These are phyloP conservation scores for Adansonia madagascariensis DNA, from an alignment of 441 rosid species.

Conservation along the genomic window DNA sequence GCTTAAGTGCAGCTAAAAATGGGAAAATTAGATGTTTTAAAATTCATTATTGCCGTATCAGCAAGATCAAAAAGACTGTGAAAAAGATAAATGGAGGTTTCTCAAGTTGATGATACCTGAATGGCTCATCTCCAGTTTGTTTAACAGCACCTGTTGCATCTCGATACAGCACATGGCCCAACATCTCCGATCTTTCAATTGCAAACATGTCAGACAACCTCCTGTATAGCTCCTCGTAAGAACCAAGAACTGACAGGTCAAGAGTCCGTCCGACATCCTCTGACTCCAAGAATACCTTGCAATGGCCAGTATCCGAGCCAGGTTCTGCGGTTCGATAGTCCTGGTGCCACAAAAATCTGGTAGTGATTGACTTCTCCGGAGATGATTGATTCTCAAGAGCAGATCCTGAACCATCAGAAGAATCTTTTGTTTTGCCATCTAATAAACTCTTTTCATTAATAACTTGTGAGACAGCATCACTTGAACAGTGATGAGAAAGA, in stretches of 20 bases:
- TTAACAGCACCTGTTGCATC: slow-evolving; percentile 62
- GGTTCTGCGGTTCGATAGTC: slow-evolving; percentile 37
- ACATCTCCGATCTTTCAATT: slow-evolving; percentile 62
- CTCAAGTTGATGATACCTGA: slow-evolving; percentile 54
- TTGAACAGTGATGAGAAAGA: slow-evolving; percentile 47
- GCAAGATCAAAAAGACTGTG: background rate
- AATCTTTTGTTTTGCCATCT: slow-evolving; percentile 34
- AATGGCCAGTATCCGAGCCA: slow-evolving; percentile 64
- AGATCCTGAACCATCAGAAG: slow-evolving; percentile 38
- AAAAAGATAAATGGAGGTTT: background rate
- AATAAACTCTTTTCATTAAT: slow-evolving; percentile 34
- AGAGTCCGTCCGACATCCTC: slow-evolving; percentile 86
- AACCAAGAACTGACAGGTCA: slow-evolving; percentile 67
- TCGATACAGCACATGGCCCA: slow-evolving; percentile 63
- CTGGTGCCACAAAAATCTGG: slow-evolving; percentile 53
- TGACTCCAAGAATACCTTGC: slow-evolving; percentile 91
- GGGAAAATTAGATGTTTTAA: background rate
- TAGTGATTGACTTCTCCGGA: slow-evolving; percentile 37
- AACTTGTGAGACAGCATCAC: slow-evolving; percentile 47
- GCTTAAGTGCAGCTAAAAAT: background rate
- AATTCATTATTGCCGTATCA: background rate
- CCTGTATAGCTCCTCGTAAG: slow-evolving; percentile 74
- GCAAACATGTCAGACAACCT: slow-evolving; percentile 72
- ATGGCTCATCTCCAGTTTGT: slow-evolving; percentile 79
- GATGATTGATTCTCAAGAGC: slow-evolving; percentile 29